Evolutionary conservation across 2,329 filamentous ascomycete genomes (phyloP).

Genomic region (Aphanoascus verrucosus): DNA sequence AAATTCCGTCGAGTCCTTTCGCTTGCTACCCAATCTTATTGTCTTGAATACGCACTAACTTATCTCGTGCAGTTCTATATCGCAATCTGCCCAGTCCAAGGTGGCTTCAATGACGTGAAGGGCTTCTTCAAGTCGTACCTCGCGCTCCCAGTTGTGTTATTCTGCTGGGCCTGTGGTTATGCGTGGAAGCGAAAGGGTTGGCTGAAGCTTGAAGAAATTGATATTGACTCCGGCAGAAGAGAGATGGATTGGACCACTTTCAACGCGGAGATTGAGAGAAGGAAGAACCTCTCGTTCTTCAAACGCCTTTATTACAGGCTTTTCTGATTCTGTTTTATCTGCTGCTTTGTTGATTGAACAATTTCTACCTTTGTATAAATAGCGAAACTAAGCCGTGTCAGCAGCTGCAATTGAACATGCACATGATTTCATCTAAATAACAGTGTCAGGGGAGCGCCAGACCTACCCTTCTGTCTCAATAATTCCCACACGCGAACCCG

Average conservation of each 20-base stretch:
- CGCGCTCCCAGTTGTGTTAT: conserved; percentile 22
- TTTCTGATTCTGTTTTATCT: conserved; percentile 10
- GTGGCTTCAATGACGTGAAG: conserved; percentile 15
- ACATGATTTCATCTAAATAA: too few species aligned
- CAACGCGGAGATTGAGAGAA: conserved; percentile 32
- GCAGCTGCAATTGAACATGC: too few species aligned
- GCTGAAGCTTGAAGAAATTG: conserved; percentile 50
- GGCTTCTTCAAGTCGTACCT: conserved; percentile 26
- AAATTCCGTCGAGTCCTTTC: too few species aligned
- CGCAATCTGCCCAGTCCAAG: conserved; percentile 20
- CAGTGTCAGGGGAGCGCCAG: too few species aligned
- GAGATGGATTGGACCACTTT: conserved; percentile 56
- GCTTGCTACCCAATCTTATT: background rate
- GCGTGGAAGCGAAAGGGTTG: conserved; percentile 55
- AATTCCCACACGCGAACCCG: too few species aligned
- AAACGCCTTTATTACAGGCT: conserved; percentile 14
- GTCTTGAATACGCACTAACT: background rate
- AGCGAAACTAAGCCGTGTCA: background rate
- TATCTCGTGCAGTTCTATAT: conserved; percentile 20
- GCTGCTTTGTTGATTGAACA: background rate
- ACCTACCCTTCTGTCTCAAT: too few species aligned
- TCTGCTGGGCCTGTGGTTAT: conserved; percentile 48
- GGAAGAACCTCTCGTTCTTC: conserved; percentile 9
- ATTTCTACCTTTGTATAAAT: background rate
- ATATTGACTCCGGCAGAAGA: conserved; percentile 55